phyloP scores from a whole-genome alignment of 2,329 filamentous ascomycete species.

The Aspergillus brasiliensis region DNA sequence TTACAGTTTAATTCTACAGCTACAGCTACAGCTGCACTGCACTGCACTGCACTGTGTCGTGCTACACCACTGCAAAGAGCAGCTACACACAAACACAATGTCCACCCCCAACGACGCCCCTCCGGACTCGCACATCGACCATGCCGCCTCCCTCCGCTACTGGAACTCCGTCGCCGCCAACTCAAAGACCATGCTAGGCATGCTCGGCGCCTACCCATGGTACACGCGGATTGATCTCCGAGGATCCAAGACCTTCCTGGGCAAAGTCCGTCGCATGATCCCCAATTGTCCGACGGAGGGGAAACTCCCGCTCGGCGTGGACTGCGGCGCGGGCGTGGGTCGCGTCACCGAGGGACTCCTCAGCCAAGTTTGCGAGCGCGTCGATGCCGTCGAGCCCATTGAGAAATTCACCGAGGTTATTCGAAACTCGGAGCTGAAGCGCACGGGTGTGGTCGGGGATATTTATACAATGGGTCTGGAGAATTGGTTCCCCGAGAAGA shows the following conservation, averaged over 20 bases:
- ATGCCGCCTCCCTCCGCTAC: constrained; percentile 39
- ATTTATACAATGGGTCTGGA: constrained; percentile 76
- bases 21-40: neutral
- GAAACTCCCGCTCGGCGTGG: constrained; percentile 48
- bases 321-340: constrained; percentile 74
- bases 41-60: neutral
- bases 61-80: too few relatives aligned
- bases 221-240: constrained; percentile 71
- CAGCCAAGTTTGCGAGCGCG: constrained; percentile 65
- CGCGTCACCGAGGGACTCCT: constrained; percentile 78
- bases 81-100: neutral
- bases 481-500: constrained; percentile 60
- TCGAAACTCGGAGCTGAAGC: constrained; percentile 37
- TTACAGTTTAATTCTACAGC: neutral
- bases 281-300: constrained; percentile 14
- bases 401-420: constrained; percentile 73
- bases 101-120: constrained; percentile 1
- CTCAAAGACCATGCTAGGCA: constrained; percentile 55
- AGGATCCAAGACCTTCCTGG: constrained; percentile 67
- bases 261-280: constrained; percentile 57
- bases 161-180: constrained; percentile 40
- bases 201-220: constrained; percentile 70
- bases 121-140: constrained; percentile 32
- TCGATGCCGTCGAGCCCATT: constrained; percentile 86
- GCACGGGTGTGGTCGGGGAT: constrained; percentile 56